Conservation (phyloP, 345 rosid species). For the Salix dunnii region DNA sequence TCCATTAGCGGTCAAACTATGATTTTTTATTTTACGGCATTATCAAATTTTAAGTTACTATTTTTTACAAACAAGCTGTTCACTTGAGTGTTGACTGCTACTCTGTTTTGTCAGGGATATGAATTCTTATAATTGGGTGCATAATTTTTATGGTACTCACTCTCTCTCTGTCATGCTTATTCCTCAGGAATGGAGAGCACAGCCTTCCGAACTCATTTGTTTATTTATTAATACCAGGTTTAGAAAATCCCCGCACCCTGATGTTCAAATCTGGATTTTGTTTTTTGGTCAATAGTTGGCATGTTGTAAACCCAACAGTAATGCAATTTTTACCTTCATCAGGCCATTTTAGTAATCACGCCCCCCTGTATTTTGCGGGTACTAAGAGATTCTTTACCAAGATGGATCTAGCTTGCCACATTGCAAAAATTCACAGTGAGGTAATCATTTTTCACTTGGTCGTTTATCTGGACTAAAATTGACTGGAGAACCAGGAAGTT, state of each 20-base stretch:
- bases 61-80: background rate
- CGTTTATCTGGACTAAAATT: background rate
- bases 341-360: conserved; percentile 75
- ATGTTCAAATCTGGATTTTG: background rate
- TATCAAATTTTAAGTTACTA: background rate
- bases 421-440: conserved; percentile 74
- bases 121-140: no score
- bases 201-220: conserved; percentile 49
- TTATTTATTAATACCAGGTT: conserved; percentile 70
- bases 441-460: conserved; percentile 23
- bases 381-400: conserved; percentile 60
- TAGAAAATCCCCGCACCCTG: conserved; percentile 1
- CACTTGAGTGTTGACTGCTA: background rate
- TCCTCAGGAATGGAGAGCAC: conserved; percentile 62
- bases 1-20: background rate
- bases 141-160: background rate
- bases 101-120: background rate
- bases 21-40: background rate
- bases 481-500: background rate
- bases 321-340: conserved; percentile 13
- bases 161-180: background rate
- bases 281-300: background rate
- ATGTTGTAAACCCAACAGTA: background rate
- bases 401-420: conserved; percentile 69
- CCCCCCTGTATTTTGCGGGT: conserved; percentile 64